phyloP scores from a whole-genome alignment of 805 yeast species.

The Candida gorgasii region DNA sequence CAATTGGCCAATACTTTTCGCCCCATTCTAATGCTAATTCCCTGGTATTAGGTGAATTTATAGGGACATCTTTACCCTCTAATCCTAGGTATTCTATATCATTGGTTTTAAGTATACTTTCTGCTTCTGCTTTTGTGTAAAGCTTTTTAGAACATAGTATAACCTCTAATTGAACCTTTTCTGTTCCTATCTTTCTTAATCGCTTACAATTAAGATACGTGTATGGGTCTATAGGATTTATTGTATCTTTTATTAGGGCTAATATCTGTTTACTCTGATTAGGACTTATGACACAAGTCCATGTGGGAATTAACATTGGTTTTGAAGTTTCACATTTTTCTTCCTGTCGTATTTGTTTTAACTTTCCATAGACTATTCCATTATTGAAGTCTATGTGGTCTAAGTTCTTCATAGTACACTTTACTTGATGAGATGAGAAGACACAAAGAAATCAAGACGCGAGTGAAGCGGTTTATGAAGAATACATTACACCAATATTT shows the following conservation, averaged over 20 bases:
- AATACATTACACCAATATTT: neutral
- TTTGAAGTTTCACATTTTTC: constrained; percentile 18
- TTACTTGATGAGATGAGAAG: constrained; percentile 1
- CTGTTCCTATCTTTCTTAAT: constrained; percentile 37
- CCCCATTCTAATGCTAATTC: constrained; percentile 72
- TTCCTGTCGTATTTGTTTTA: constrained; percentile 45
- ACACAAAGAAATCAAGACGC: too few species aligned
- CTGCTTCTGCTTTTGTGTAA: constrained; percentile 23
- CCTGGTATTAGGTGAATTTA: constrained; percentile 65
- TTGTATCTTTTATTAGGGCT: constrained; percentile 25
- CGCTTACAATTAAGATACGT: constrained; percentile 53
- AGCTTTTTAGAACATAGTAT: constrained; percentile 48
- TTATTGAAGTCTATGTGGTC: constrained; percentile 45
- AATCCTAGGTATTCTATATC: constrained; percentile 10
- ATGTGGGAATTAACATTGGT: constrained; percentile 38
- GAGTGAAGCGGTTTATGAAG: neutral
- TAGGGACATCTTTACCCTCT: constrained; percentile 48
- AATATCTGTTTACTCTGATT: constrained; percentile 28
- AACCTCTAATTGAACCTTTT: constrained; percentile 29
- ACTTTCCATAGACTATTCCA: constrained; percentile 45
- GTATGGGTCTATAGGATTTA: constrained; percentile 27
- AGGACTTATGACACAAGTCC: constrained; percentile 51
- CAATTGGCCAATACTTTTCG: constrained; percentile 72
- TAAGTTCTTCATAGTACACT: neutral
- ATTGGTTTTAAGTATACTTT: constrained; percentile 6